Evolutionary conservation across 441 rosid species (phyloP), one percentile per base, ranked within the genome.

Genomic region (Francoa sonchifolia): DNA sequence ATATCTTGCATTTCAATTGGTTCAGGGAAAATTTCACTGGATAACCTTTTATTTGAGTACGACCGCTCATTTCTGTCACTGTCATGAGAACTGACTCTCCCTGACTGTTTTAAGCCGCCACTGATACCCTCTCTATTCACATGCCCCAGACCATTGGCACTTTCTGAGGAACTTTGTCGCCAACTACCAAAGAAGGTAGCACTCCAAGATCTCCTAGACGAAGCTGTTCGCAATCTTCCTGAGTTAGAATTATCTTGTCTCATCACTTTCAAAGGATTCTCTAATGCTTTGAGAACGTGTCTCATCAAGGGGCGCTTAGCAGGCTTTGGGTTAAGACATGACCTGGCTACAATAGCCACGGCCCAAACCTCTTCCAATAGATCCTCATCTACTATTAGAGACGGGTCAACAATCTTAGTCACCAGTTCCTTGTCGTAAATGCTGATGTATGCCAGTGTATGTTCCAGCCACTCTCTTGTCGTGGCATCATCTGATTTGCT

Each of bases 331-430:
- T 83, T 81, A 36, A 92, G 74, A 73, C 97, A 92, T 18, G 99
- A 92, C 50, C 76, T 72, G 9, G 99, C 97, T 32, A 92, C 78
- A 47, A 92, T 74, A 9, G 97, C 95, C 89, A 83, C 77, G 8
- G 97, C 95, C 99, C 97, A 92, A 17, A 92, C 97, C 72, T 92
- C 99, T 57, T 87, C 97, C 38, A 92, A 57, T 8, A 87, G 70
- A 57, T 92, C 99, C 39, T 92, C 99, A 15, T 92, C 94, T 2
- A 92, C 71, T 5, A 92, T 71, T 39, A 92, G 57, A 6, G 92
- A 81, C 3, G 97, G 97, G 67, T 92, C 97, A 10, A 87, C 42
- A 39, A 87, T 84, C 66, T 87, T 92, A 3, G 71, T 77, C 45
- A 92, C 84, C 7, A 83, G 88, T 51, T 81, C 97, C 70, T 79